Evolutionary conservation across 73 alveolate genomes (phyloP).

Genomic region (Paramecium caudatum): DNA sequence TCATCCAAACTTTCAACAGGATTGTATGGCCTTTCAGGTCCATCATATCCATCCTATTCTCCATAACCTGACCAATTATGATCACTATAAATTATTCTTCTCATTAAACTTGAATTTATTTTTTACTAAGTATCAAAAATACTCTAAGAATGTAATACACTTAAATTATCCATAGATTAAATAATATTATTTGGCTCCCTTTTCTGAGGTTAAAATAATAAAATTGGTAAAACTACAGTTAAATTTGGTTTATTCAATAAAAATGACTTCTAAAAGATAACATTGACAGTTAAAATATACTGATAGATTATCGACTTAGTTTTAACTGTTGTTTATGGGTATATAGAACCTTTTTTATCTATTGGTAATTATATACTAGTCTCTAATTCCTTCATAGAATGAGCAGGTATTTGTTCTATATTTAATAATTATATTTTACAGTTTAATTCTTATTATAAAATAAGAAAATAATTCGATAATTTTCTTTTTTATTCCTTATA

Average conservation of each 20-base stretch:
- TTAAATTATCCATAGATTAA: constrained; percentile 18
- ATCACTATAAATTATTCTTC: not conserved
- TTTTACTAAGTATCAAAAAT: constrained; percentile 14
- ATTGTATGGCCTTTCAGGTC: constrained; percentile 21
- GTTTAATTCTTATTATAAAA: not conserved
- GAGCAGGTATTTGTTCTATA: not conserved
- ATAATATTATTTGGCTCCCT: not conserved
- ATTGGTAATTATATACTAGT: not conserved
- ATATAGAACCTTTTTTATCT: not conserved
- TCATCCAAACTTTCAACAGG: constrained; percentile 49
- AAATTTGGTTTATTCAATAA: not conserved
- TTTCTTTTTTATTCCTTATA: constrained; percentile 41
- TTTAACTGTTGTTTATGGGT: not conserved
- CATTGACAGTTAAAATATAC: constrained; percentile 25
- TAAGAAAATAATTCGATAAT: constrained; percentile 14
- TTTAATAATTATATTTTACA: not conserved
- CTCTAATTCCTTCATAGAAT: not conserved
- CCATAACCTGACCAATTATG: constrained; percentile 32
- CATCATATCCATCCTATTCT: constrained; percentile 16
- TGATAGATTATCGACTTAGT: not conserved
- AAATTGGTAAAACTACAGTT: not conserved
- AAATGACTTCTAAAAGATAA: not conserved
- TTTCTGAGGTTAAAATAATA: not conserved
- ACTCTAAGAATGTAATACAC: not conserved
- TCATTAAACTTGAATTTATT: not conserved